A percentile compares a stretch with the other conserved stretches of the same genome.
phyloP scores from a whole-genome alignment of 495 filamentous ascomycete genomes.

The Darksidea phi region DNA sequence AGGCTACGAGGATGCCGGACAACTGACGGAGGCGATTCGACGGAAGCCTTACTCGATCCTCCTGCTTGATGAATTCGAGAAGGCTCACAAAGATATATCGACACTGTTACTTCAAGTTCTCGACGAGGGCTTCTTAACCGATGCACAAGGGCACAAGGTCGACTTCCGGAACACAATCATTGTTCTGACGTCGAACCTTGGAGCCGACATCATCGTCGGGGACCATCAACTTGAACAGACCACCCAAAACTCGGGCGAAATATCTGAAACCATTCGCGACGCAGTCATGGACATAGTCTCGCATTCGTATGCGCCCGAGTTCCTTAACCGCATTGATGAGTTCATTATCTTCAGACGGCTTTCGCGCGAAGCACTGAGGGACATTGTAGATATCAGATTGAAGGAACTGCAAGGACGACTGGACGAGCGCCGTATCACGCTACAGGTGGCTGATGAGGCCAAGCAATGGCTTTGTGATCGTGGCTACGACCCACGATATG shows the following conservation, averaged over 20 bases:
- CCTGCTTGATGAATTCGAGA: conserved; percentile 96
- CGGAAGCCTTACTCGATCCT: conserved; percentile 95
- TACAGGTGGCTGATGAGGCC: conserved; percentile 68
- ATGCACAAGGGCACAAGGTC: conserved; percentile 91
- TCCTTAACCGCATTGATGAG: conserved; percentile 93
- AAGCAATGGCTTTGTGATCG: conserved; percentile 82
- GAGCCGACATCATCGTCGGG: conserved; percentile 69
- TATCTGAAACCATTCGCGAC: conserved; percentile 66
- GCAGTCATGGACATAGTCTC: conserved; percentile 90
- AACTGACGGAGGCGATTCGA: conserved; percentile 91
- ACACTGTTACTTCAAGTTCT: conserved; percentile 92
- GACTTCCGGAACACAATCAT: conserved; percentile 97
- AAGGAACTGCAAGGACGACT: conserved; percentile 80
- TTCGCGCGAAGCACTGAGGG: conserved; percentile 71
- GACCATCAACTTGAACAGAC: conserved; percentile 56
- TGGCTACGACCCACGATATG: conserved; percentile 88
- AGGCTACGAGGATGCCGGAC: conserved; percentile 95
- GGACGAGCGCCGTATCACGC: conserved; percentile 77
- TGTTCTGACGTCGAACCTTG: conserved; percentile 91
- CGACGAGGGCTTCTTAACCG: conserved; percentile 94
- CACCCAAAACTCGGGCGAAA: conserved; percentile 52
- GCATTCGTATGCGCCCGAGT: conserved; percentile 79
- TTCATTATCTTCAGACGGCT: conserved; percentile 94
- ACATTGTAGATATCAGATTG: conserved; percentile 91
- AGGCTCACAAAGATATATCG: conserved; percentile 93